Percentiles rank a stretch among this genome's conserved stretches.
Evolutionary conservation across 2,329 filamentous ascomycete genomes (phyloP).

Genomic region (Fusarium penzigii): DNA sequence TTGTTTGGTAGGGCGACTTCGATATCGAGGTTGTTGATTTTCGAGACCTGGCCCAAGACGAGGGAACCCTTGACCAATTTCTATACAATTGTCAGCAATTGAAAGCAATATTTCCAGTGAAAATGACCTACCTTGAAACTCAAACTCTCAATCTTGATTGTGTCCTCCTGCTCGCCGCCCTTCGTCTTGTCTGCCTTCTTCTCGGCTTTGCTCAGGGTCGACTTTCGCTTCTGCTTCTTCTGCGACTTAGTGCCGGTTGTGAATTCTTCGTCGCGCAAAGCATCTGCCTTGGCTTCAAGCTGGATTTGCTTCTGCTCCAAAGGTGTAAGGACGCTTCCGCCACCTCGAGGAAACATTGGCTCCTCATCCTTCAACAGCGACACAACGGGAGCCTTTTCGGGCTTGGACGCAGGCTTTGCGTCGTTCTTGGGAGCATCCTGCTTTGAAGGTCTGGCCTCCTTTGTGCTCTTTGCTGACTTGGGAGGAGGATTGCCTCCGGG

Average conservation of each 20-base stretch:
- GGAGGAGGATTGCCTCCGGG: constrained; percentile 51
- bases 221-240: constrained; percentile 60
- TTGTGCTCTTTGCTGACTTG: constrained; percentile 49
- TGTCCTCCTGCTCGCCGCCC: constrained; percentile 45
- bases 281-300: constrained; percentile 89
- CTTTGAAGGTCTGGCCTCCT: constrained; percentile 51
- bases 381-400: constrained; percentile 38
- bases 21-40: constrained; percentile 78
- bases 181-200: constrained; percentile 51
- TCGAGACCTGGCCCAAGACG: constrained; percentile 81
- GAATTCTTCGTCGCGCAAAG: constrained; percentile 80
- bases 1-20: constrained; percentile 89
- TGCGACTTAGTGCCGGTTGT: constrained; percentile 46
- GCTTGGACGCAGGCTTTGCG: constrained; percentile 32
- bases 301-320: constrained; percentile 96
- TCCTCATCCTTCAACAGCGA: constrained; percentile 73
- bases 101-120: constrained; percentile 1
- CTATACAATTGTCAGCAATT: constrained; percentile 46
- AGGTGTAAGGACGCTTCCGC: constrained; percentile 85
- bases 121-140: constrained; percentile 73
- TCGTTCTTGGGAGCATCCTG: constrained; percentile 36
- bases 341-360: constrained; percentile 87
- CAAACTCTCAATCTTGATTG: constrained; percentile 78
- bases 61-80: constrained; percentile 82
- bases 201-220: constrained; percentile 47